Percentiles rank a stretch among this genome's conserved stretches.
Evolutionary conservation across 2,329 filamentous ascomycete species (phyloP).

Genomic region (Aureobasidium sp.): DNA sequence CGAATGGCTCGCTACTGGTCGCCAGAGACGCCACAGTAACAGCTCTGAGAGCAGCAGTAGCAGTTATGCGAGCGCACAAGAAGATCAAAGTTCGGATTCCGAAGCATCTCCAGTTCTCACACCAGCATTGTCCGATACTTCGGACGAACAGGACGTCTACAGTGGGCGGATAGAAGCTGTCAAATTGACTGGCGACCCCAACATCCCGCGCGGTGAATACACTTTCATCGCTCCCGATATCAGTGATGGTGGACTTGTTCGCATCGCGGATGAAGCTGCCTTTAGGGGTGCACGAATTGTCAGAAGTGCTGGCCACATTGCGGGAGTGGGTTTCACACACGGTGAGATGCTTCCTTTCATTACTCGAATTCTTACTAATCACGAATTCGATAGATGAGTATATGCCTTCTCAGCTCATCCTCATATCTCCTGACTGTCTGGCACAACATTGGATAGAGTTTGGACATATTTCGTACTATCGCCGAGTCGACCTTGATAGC

Average conservation of each 20-base stretch:
- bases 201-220: slow-evolving; percentile 78
- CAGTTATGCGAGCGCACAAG: slow-evolving; percentile 16
- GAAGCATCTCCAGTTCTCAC: not conserved
- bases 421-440: slow-evolving; percentile 68
- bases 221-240: slow-evolving; percentile 78
- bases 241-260: slow-evolving; percentile 56
- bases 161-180: slow-evolving; percentile 70
- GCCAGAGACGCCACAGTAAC: slow-evolving; percentile 19
- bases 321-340: slow-evolving; percentile 60
- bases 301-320: slow-evolving; percentile 69
- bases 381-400: slow-evolving; percentile 54
- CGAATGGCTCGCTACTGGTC: slow-evolving; percentile 26
- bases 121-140: not conserved
- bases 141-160: slow-evolving; percentile 37
- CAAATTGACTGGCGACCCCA: slow-evolving; percentile 86
- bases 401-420: slow-evolving; percentile 67
- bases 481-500: slow-evolving; percentile 40
- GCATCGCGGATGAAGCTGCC: slow-evolving; percentile 56
- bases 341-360: slow-evolving; percentile 47
- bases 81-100: slow-evolving; percentile 16
- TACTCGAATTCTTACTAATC: not conserved
- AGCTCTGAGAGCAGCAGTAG: slow-evolving; percentile 22
- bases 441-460: slow-evolving; percentile 73
- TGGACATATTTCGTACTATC: slow-evolving; percentile 44
- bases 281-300: slow-evolving; percentile 73